Conservation (phyloP, 495 filamentous ascomycete genomes). For the Extremus antarcticus region DNA sequence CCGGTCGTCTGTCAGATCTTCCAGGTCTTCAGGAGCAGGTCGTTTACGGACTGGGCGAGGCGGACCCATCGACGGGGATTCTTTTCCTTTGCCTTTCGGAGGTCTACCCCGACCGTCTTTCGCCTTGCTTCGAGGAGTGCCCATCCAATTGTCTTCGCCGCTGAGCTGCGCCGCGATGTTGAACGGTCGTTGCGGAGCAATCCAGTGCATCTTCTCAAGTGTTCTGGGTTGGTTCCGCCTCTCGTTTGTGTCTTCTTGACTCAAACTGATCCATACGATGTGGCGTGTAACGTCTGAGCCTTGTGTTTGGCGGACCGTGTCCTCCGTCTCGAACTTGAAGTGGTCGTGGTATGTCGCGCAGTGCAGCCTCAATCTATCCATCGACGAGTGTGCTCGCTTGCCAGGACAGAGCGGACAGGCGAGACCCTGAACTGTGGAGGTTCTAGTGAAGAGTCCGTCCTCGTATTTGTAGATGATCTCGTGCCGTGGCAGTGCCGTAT, state of each 20-base stretch:
- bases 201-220: slow-evolving; percentile 5
- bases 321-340: background rate
- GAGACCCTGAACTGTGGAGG: background rate
- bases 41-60: background rate
- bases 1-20: background rate
- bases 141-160: slow-evolving; percentile 13
- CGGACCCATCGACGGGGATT: background rate
- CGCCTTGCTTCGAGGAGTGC: background rate
- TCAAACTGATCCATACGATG: background rate
- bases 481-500: background rate
- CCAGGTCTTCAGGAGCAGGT: background rate
- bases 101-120: background rate
- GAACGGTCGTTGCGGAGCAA: slow-evolving; percentile 15
- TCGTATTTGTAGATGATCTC: slow-evolving; percentile 2
- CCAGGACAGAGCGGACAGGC: slow-evolving; percentile 7
- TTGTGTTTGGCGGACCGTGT: background rate
- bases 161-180: slow-evolving; percentile 4
- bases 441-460: slow-evolving; percentile 1
- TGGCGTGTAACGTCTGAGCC: background rate
- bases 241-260: background rate
- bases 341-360: slow-evolving; percentile 7
- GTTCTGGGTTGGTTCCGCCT: background rate
- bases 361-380: background rate
- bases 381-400: background rate
- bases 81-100: background rate